Base-by-base conservation (phyloP, 306 rosid species). In the Morella rubra region DNA sequence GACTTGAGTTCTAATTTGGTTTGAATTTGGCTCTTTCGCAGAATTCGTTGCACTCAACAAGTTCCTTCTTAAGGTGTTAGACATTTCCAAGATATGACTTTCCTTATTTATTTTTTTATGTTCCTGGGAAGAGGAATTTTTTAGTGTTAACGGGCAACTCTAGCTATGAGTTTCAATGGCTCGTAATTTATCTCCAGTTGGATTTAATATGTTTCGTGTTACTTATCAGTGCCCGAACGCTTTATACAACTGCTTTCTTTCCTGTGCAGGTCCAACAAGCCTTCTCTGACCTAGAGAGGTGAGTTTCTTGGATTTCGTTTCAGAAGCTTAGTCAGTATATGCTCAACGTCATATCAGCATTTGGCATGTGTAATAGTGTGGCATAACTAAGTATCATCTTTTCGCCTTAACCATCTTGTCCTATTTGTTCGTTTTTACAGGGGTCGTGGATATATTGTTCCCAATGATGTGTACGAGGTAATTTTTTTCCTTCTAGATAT, bases 21-120 rank as follows among this genome's bases (percentile, higher is more conserved):
- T 7, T 8, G 16, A 16, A 44, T 37, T 20, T 56, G 72, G 46
- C 12, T 65, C 51, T 79, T 19, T 51, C 66, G 62, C 88, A 91
- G 97, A 91, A 85, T 93, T 93, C 74, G 84, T 87, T 73, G 98
- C 92, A 7, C 95, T 91, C 77, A 93, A 93, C 96, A 87, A 84
- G 81, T 93, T 89, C 85, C 94, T 91, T 82, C 86, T 86, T 49
- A 91, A 90, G 98, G 97, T 56, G 62, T 89, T 77, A 62, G 87
- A 66, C n/a, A 41, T 79, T 72, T 70, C 73, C 24, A 8, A 3
- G 11, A 10, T 5, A 20, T 49, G 16, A 49, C 16, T 49, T 5
- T 14, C 3, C 52, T 14, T 49, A 9, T 49, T 49, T 49, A 9
- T 7, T 3, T 9, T 4, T 49, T 49, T 49, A 15, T 49, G 37